Evolutionary conservation across 805 yeast genomes (phyloP), one percentile per base, ranked within the genome.

Genomic region (Wickerhamomyces mucosus): DNA sequence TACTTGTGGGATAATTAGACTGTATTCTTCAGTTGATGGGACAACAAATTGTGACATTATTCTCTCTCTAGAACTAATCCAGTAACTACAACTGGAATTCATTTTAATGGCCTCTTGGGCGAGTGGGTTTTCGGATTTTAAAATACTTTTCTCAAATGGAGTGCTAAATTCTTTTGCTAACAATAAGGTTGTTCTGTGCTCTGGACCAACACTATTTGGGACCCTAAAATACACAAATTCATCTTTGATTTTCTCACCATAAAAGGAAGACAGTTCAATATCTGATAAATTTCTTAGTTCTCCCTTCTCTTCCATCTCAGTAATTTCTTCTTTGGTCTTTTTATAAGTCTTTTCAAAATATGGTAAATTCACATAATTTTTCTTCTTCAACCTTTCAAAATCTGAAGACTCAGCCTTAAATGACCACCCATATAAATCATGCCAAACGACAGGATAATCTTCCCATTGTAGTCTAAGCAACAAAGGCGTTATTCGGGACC

Each of bases 41-140:
- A 92, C 88, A 7, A 89, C 89, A 67, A 88, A 82, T 48, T 92
- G 99, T 14, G 71, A 71, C 58, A 60, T 67, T 20, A 92, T 85
- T 35, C 99, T 67, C 41, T 78, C 86, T 38, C 99, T 66, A 10
- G 89, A 75, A 11, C 95, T 81, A 46, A 81, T 73, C 99, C 99
- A 92, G 55, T 92, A 92, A 7, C 95, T 75, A 22, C 92, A 84
- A 10, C 77, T 63, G 0, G 85, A 75, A 38, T 84, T 84, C 46
- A 83, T 65, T n/a, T 71, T 62, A 27, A 92, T 59, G 3, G 94
- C 95, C 35, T 81, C 79, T 34, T 68, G 67, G 0, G 97, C 96
- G 34, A 73, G 60, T 11, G 70, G 69, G 34, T 72, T 78, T 37
- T 75, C 75, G 0, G 96, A 84, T 1, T 78, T 68, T 32, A 92